A percentile compares a stretch with the other conserved stretches of the same genome.
phyloP scores from a whole-genome alignment of 1,284 basidiomycete species.

The Schizophyllum amplum region DNA sequence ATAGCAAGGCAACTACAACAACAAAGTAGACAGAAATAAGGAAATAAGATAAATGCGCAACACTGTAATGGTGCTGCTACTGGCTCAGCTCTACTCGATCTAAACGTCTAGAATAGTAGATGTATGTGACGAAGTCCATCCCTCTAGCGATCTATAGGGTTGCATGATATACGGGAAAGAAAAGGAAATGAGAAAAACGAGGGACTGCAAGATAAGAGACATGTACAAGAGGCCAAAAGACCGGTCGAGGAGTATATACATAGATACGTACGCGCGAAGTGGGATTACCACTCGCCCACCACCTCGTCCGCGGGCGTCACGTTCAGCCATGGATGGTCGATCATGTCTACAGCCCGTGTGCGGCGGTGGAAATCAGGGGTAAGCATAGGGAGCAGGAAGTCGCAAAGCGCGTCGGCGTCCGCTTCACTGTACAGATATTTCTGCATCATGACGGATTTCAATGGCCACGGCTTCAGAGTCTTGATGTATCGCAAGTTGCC shows the following conservation, averaged over 20 bases:
- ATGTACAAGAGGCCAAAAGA: not conserved
- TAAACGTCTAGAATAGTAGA: not conserved
- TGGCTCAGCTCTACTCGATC: not conserved
- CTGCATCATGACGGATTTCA: conserved; percentile 76
- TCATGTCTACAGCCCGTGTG: conserved; percentile 63
- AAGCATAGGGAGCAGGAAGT: conserved; percentile 80
- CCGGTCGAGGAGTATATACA: not conserved
- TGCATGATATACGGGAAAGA: not conserved
- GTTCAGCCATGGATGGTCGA: conserved; percentile 69
- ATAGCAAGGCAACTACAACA: not conserved
- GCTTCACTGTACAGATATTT: conserved; percentile 68
- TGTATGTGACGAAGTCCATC: not conserved
- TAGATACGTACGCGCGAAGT: not conserved
- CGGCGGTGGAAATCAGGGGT: conserved; percentile 62
- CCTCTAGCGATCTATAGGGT: not conserved
- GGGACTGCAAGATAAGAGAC: not conserved
- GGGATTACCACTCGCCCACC: conserved; percentile 37
- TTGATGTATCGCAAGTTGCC: conserved; percentile 70
- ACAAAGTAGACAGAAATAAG: not conserved
- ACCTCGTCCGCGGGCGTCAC: conserved; percentile 35
- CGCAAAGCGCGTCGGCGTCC: conserved; percentile 53
- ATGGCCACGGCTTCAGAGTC: conserved; percentile 77
- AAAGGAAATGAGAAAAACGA: not conserved
- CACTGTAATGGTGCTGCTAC: not conserved
- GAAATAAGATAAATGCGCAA: not conserved